Evolutionary conservation across 2,329 filamentous ascomycete species (phyloP), one percentile per base, ranked within the genome.

Genomic region (Diplodia scrobiculata): DNA sequence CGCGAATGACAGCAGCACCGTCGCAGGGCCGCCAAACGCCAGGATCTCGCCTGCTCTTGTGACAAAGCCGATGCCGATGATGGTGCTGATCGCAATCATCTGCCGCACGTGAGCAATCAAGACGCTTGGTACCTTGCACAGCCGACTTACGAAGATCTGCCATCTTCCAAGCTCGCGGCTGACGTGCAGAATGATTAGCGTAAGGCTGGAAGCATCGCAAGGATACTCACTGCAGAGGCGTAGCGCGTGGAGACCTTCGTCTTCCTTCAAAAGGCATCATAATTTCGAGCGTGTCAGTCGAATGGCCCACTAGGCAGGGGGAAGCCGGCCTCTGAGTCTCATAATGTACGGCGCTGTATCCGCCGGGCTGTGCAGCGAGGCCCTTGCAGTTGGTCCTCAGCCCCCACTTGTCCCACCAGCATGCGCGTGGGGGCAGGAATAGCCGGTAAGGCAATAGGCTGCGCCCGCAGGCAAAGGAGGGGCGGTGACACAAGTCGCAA

Each of bases 1-100:
- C 2, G 70, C 68, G n/a, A 75, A 75, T 0, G 77, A 72, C 13
- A 78, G 66, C 1, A 78, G 41, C 7, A 74, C 72, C 0, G 75
- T 76, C 2, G 69, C 69, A 1, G 76, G 76, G 1, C 77, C 76
- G 14, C 74, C 74, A 10, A 77, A 70, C 5, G 71, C 70, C 17
- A 78, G 71, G n/a, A 77, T 72, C 27, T 73, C 70, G 19, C 75
- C 74, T 54, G 71, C 73, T 48, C 72, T 71, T 7, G 58, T 45
- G 38, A 69, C 68, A 67, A 77, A n/a, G n/a, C n/a, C 41, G 77
- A 70, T 10, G 7, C 77, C 76, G 51, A 79, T 73, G 1, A 72
- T 71, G 13, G 72, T 75, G 55, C 76, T 77, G 17, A 79, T 69
- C 1, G 72, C 74, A 21, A 79, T 77, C 71, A 78, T 76, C 75